Evolutionary conservation across 352 stramenopile genomes (phyloP).

Genomic region (Globisporangium middletonii): DNA sequence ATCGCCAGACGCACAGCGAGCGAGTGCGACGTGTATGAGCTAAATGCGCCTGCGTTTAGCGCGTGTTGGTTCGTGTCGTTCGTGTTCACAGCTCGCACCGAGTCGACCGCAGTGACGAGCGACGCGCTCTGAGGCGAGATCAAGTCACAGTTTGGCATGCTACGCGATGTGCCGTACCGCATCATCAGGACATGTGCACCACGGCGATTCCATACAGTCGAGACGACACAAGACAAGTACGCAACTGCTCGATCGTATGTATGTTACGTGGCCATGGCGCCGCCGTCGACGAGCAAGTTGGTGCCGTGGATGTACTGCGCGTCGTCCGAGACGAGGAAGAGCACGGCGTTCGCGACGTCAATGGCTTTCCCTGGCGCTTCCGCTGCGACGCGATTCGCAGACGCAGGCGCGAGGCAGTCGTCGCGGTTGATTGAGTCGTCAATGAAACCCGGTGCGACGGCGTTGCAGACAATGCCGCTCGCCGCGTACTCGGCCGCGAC

Average conservation of each 20-base stretch:
- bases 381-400: constrained; percentile 43
- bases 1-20: no score
- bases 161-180: no score
- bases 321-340: constrained; percentile 60
- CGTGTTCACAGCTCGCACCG: no score
- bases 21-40: no score
- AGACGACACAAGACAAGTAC: no score
- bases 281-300: constrained; percentile 58
- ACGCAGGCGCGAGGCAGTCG: constrained; percentile 42
- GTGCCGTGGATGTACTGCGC: constrained; percentile 56
- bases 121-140: no score
- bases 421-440: constrained; percentile 55
- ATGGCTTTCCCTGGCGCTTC: constrained; percentile 50
- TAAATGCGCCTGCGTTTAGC: no score
- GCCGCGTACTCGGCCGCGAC: constrained; percentile 54
- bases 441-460: constrained; percentile 50
- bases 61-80: no score
- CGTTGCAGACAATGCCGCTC: constrained; percentile 59
- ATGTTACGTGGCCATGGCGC: constrained; percentile 41
- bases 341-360: constrained; percentile 63
- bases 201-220: no score
- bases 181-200: no score
- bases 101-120: no score
- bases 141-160: no score
- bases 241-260: background rate